phyloP scores from a whole-genome alignment of 2,329 filamentous ascomycete genomes.

The Metarhizium sp. region DNA sequence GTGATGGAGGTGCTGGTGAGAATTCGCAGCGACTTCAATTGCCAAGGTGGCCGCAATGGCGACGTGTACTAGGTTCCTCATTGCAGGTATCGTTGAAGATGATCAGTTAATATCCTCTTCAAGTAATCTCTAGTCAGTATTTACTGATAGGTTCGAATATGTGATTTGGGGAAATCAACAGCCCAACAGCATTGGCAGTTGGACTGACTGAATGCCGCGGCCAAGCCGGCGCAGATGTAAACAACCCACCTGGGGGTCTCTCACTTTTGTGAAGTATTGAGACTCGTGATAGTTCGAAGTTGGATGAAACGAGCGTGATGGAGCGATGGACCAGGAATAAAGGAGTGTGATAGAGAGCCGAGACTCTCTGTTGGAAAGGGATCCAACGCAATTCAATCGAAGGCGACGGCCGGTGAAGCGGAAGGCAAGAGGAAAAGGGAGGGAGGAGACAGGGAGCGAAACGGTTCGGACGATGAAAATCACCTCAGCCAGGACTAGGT shows the following conservation, averaged over 20 bases:
- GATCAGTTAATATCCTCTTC: not conserved
- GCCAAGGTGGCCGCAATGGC: slow-evolving; percentile 44
- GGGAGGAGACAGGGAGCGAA: slow-evolving; percentile 6
- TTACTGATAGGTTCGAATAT: not conserved
- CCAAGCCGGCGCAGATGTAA: not conserved
- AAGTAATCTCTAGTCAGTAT: not conserved
- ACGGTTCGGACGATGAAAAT: not conserved
- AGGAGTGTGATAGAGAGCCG: slow-evolving; percentile 48
- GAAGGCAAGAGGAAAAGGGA: slow-evolving; percentile 11
- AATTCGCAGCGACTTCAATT: slow-evolving; percentile 45
- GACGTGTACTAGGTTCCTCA: slow-evolving; percentile 25
- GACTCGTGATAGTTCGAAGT: slow-evolving; percentile 15
- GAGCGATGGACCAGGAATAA: slow-evolving; percentile 23
- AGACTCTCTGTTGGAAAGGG: slow-evolving; percentile 43
- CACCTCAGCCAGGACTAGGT: not conserved
- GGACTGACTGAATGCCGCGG: not conserved
- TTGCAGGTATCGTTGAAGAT: slow-evolving; percentile 1
- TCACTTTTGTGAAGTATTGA: not conserved
- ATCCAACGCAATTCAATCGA: slow-evolving; percentile 19
- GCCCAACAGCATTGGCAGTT: not conserved
- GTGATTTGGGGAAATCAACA: not conserved
- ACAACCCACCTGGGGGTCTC: not conserved
- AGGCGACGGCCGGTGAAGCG: slow-evolving; percentile 15
- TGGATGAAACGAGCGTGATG: slow-evolving; percentile 20
- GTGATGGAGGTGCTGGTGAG: slow-evolving; percentile 51